A percentile compares a stretch with the other conserved stretches of the same genome.
These are phyloP conservation scores for Bjerkandera adusta DNA, from an alignment of 1,284 basidiomycete species.

Conservation along the genomic window DNA sequence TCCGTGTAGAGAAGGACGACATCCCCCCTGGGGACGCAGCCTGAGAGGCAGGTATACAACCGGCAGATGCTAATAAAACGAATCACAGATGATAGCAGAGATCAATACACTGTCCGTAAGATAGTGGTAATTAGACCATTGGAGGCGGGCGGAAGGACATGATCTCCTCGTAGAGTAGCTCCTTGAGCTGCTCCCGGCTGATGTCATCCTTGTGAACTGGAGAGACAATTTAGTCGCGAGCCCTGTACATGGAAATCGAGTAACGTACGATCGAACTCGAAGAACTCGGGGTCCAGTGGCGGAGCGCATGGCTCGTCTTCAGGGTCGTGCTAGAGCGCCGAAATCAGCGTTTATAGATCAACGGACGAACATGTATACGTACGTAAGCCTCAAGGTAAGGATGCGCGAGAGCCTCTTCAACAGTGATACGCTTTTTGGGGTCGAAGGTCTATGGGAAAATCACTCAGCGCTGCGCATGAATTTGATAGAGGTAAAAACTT, in stretches of 20 bases:
- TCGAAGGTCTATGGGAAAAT: slow-evolving; percentile 69
- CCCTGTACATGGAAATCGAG: neutral
- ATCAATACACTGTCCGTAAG: slow-evolving; percentile 1
- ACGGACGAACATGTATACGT: slow-evolving; percentile 27
- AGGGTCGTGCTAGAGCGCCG: slow-evolving; percentile 82
- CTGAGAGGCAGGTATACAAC: neutral
- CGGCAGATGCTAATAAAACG: neutral
- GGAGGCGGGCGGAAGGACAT: slow-evolving; percentile 75
- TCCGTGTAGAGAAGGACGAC: too few relatives aligned
- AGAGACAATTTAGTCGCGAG: neutral
- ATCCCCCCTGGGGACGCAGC: neutral
- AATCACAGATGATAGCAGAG: slow-evolving; percentile 12
- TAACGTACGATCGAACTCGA: slow-evolving; percentile 79
- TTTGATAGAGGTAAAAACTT: slow-evolving; percentile 29
- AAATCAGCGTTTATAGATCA: neutral
- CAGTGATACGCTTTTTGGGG: slow-evolving; percentile 90
- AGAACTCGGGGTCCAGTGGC: slow-evolving; percentile 88
- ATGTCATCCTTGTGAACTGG: slow-evolving; percentile 92
- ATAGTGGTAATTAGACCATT: slow-evolving; percentile 38
- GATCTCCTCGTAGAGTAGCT: slow-evolving; percentile 67
- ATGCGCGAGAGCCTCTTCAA: slow-evolving; percentile 88
- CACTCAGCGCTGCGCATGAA: neutral
- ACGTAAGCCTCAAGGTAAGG: slow-evolving; percentile 92
- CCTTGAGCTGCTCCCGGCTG: slow-evolving; percentile 79
- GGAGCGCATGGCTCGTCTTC: slow-evolving; percentile 92